Conservation (phyloP, 331 rosid genomes). For the Malus hybrid region DNA sequence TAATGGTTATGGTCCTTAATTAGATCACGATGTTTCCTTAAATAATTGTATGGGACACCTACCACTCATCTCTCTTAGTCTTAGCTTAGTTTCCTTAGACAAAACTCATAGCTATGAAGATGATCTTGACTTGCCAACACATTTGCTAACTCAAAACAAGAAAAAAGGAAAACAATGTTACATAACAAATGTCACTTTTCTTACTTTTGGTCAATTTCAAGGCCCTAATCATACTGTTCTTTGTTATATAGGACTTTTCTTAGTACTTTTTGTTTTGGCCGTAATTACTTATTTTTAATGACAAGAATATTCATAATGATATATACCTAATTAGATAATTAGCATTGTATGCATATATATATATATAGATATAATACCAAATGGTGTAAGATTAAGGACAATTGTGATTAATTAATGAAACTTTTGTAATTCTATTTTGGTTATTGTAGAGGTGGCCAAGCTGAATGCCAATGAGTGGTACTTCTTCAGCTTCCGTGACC, state of each 20-base stretch:
- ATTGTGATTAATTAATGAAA: too few species aligned
- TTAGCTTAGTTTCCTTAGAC: slow-evolving; percentile 7
- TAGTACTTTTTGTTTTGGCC: not conserved
- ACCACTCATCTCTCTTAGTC: not conserved
- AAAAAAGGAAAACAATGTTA: not conserved
- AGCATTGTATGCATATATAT: not conserved
- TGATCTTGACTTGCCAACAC: slow-evolving; percentile 18
- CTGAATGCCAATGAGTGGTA: slow-evolving; percentile 78
- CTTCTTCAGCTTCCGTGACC: slow-evolving; percentile 87
- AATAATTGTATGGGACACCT: not conserved
- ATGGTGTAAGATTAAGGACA: too few species aligned
- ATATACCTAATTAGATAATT: not conserved
- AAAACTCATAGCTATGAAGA: not conserved
- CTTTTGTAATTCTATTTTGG: not conserved
- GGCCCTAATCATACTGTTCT: not conserved
- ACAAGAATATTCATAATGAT: not conserved
- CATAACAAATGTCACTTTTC: not conserved
- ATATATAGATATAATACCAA: not conserved
- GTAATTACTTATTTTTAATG: not conserved
- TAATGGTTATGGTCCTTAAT: not conserved
- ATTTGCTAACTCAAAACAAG: not conserved
- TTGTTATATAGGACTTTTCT: not conserved
- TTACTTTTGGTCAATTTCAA: not conserved
- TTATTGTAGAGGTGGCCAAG: slow-evolving; percentile 66
- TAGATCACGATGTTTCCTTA: not conserved